Evolutionary conservation across 345 rosid genomes (phyloP), one percentile per base, ranked within the genome.

Genomic region (Salix arbutifolia): DNA sequence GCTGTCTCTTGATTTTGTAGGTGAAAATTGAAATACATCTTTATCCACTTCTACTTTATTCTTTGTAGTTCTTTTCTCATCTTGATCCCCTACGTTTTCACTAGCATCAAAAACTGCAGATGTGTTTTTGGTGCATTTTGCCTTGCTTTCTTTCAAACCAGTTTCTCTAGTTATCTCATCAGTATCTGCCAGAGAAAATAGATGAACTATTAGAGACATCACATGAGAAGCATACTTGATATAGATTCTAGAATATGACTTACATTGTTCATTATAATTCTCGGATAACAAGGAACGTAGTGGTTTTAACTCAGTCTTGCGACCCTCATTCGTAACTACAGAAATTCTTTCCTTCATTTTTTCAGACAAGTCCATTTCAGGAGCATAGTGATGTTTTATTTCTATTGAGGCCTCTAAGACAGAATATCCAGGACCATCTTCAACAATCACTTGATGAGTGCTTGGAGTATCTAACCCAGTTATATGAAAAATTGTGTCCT

Each of bases 11-110:
- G 73, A 72, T 61, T 69, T 77, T 10, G 46, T 77, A 18, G 88
- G 77, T 19, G 80, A 78, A 46, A 79, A 81, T 50, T 73, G 86
- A 21, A 46, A n/a, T 71, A 78, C 71, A 74, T 81, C 66, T 86
- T 83, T 81, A 71, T 77, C 77, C 8, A 71, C 80, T 76, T 77
- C 82, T 26, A 65, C 75, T 18, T 53, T 72, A 56, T 77, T 86
- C 60, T 72, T 42, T 73, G 77, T 71, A 21, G n/a, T 26, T 37
- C 35, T 79, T 23, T 65, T 81, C 65, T 69, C 80, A 48, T 86
- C 86, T 73, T 70, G 79, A 84, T 84, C 87, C 85, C 85, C 84
- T 25, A 48, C 58, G 17, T 70, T 86, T 78, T 83, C 88, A 76
- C 40, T 53, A 26, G 35, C 75, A 78, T 84, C 78, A 37, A 80